phyloP scores from a whole-genome alignment of 805 yeast genomes.

The Zygotorulaspora florentina region DNA sequence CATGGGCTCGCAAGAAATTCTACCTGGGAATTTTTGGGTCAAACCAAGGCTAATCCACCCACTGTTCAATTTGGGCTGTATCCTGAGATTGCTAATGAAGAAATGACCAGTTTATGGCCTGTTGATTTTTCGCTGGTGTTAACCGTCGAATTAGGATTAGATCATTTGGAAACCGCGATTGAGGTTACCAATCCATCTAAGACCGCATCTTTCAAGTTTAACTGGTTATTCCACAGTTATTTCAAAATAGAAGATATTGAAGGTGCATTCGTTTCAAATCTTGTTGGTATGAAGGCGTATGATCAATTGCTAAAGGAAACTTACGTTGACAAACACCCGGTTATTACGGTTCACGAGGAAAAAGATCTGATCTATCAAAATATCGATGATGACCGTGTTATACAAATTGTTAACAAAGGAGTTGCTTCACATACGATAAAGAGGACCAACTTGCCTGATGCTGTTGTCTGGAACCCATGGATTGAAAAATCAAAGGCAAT shows the following conservation, averaged over 20 bases:
- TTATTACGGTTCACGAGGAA: constrained; percentile 67
- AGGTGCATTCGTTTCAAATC: constrained; percentile 70
- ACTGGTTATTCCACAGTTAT: constrained; percentile 94
- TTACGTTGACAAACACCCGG: constrained; percentile 71
- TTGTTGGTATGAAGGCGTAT: constrained; percentile 64
- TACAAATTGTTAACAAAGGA: constrained; percentile 70
- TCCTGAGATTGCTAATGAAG: constrained; percentile 73
- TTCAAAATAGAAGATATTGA: constrained; percentile 71
- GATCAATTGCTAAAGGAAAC: constrained; percentile 69
- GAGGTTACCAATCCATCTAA: constrained; percentile 70
- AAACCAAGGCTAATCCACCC: constrained; percentile 62
- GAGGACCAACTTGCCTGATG: constrained; percentile 57
- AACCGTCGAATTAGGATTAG: constrained; percentile 58
- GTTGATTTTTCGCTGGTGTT: constrained; percentile 73
- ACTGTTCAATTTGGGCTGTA: constrained; percentile 88
- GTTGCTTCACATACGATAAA: constrained; percentile 64
- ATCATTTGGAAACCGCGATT: constrained; percentile 60
- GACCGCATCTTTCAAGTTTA: constrained; percentile 63
- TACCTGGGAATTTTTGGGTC: constrained; percentile 92
- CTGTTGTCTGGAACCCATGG: constrained; percentile 99
- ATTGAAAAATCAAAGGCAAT: constrained; percentile 70
- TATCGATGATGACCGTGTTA: constrained; percentile 48
- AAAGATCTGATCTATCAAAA: constrained; percentile 78
- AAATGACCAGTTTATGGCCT: constrained; percentile 56
- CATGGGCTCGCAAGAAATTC: constrained; percentile 95